Conservation (phyloP, 306 rosid species). For the Abrus pulchellus region DNA sequence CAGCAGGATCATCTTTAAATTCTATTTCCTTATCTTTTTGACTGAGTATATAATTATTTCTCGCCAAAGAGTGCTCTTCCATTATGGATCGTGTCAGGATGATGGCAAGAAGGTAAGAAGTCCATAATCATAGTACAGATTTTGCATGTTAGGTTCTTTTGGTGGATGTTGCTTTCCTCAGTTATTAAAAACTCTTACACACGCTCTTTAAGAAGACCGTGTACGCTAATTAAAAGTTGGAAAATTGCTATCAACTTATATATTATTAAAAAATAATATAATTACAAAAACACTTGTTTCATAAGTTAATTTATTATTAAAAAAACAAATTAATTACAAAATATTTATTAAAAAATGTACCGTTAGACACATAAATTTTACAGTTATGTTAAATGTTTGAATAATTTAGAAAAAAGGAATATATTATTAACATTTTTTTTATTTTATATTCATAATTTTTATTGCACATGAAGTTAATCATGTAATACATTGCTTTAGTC, state of each 20-base stretch:
- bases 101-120: background rate
- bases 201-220: constrained; percentile 27
- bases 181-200: constrained; percentile 6
- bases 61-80: constrained; percentile 21
- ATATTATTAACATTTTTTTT: too few relatives aligned
- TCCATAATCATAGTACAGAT: background rate
- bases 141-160: constrained; percentile 41
- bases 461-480: constrained; percentile 1
- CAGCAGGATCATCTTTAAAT: constrained; percentile 8
- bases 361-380: too few relatives aligned
- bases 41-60: background rate
- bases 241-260: too few relatives aligned
- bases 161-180: constrained; percentile 44
- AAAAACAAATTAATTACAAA: too few relatives aligned
- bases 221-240: constrained; percentile 5
- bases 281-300: too few relatives aligned
- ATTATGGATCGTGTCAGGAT: constrained; percentile 15
- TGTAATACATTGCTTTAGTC: background rate
- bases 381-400: too few relatives aligned
- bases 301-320: too few relatives aligned
- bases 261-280: too few relatives aligned
- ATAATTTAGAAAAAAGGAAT: too few relatives aligned
- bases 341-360: too few relatives aligned
- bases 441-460: constrained; percentile 4
- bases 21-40: background rate